These are phyloP conservation scores for Cryptosporidium canis DNA, from an alignment of 169 alveolate genomes.

Conservation along the genomic window DNA sequence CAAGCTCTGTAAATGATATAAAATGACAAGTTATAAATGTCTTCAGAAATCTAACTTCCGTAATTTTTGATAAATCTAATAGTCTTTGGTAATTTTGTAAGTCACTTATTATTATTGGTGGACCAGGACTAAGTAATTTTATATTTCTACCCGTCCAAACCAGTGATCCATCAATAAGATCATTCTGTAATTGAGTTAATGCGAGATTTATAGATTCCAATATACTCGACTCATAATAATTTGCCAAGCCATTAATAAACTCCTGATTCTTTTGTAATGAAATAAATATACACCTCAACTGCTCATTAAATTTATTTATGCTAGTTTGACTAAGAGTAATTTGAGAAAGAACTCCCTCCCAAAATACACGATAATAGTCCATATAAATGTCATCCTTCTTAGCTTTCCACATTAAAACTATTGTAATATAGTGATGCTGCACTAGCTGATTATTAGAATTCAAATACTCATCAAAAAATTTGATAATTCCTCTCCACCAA, in stretches of 20 bases:
- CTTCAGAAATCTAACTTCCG: conserved; percentile 54
- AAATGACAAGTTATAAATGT: conserved; percentile 49
- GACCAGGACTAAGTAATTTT: conserved; percentile 37
- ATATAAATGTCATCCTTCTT: background rate
- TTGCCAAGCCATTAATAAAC: background rate
- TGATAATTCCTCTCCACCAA: conserved; percentile 60
- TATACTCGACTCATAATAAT: conserved; percentile 50
- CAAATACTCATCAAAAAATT: conserved; percentile 35
- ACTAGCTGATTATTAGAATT: conserved; percentile 6
- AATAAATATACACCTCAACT: background rate
- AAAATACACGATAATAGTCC: conserved; percentile 37
- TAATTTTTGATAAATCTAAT: conserved; percentile 30
- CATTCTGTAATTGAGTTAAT: conserved; percentile 45
- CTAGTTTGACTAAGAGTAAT: conserved; percentile 2
- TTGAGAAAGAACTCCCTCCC: conserved; percentile 61
- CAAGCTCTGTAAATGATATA: conserved; percentile 39
- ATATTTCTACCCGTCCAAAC: conserved; percentile 68
- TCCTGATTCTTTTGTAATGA: conserved; percentile 1
- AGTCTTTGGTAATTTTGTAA: background rate
- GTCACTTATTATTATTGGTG: conserved; percentile 36
- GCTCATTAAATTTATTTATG: conserved; percentile 14
- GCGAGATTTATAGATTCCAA: conserved; percentile 52
- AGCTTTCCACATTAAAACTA: conserved; percentile 16
- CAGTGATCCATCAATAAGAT: conserved; percentile 53
- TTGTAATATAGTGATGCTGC: conserved; percentile 23